A percentile compares a stretch with the other conserved stretches of the same genome.
Evolutionary conservation across 139 green algal genomes (phyloP).

Genomic region (Medakamo hakoo): DNA sequence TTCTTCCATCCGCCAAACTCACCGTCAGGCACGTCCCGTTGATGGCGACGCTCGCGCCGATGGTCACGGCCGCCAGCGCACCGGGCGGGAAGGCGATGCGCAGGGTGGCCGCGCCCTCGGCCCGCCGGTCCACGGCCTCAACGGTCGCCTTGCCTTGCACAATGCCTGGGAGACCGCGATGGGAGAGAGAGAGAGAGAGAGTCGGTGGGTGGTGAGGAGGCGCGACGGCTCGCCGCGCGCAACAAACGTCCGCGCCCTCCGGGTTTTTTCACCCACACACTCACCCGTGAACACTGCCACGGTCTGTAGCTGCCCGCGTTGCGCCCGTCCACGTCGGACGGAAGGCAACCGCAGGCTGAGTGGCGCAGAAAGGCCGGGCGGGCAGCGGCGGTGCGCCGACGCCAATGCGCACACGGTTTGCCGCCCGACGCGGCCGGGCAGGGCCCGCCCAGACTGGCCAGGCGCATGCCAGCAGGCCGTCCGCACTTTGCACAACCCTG

Average conservation of each 20-base stretch:
- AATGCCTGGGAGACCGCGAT: slow-evolving; percentile 77
- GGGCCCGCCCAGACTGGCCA: too few relatives aligned
- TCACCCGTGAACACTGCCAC: background rate
- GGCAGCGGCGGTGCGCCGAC: too few relatives aligned
- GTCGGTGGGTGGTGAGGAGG: background rate
- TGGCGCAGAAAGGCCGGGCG: too few relatives aligned
- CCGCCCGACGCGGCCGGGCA: too few relatives aligned
- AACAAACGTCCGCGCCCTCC: background rate
- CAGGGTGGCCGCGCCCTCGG: slow-evolving; percentile 27
- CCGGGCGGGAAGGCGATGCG: slow-evolving; percentile 53
- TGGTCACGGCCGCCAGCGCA: slow-evolving; percentile 26
- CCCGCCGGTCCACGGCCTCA: slow-evolving; percentile 12
- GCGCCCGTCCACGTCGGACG: background rate
- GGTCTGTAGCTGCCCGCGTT: background rate
- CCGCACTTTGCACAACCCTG: too few relatives aligned
- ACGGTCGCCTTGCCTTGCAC: slow-evolving; percentile 70
- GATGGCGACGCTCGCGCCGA: slow-evolving; percentile 76
- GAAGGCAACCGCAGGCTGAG: too few relatives aligned
- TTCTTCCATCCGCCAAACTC: background rate
- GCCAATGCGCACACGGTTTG: too few relatives aligned
- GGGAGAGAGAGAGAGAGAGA: slow-evolving; percentile 20
- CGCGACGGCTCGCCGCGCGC: too few relatives aligned
- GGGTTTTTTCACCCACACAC: background rate
- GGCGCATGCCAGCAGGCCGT: too few relatives aligned
- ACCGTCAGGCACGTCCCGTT: slow-evolving; percentile 92